Evolutionary conservation across 495 filamentous ascomycete genomes (phyloP).

Genomic region (Penicillium pulvis): DNA sequence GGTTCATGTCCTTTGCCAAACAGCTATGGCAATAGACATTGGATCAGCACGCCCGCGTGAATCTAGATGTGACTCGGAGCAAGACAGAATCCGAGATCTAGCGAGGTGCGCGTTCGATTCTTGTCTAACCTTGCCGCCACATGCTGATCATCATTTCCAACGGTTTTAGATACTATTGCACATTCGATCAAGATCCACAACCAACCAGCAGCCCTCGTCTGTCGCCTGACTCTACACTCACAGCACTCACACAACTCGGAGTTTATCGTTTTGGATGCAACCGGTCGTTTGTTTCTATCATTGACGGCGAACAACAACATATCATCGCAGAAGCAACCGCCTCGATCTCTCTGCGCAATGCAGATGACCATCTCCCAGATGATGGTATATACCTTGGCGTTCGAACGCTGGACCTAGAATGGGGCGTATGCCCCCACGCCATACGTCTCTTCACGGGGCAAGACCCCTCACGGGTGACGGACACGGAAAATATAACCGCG

Average conservation of each 20-base stretch:
- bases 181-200: constrained; percentile 10
- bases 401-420: constrained; percentile 41
- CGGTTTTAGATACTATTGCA: constrained; percentile 16
- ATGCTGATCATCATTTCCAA: background rate
- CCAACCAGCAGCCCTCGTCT: constrained; percentile 8
- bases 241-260: constrained; percentile 65
- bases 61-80: constrained; percentile 5
- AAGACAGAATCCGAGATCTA: constrained; percentile 16
- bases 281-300: constrained; percentile 60
- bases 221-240: constrained; percentile 60
- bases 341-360: constrained; percentile 49
- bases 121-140: background rate
- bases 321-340: constrained; percentile 65
- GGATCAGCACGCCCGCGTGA: constrained; percentile 1
- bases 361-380: constrained; percentile 32
- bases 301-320: constrained; percentile 59
- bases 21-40: background rate
- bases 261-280: constrained; percentile 53
- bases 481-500: constrained; percentile 24
- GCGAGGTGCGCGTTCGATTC: constrained; percentile 10
- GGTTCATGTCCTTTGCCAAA: background rate
- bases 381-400: constrained; percentile 50
- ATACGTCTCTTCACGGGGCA: constrained; percentile 39
- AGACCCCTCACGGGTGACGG: constrained; percentile 22
- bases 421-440: constrained; percentile 52